Conservation (phyloP, 805 yeast species). For the Lipomyces kockii region DNA sequence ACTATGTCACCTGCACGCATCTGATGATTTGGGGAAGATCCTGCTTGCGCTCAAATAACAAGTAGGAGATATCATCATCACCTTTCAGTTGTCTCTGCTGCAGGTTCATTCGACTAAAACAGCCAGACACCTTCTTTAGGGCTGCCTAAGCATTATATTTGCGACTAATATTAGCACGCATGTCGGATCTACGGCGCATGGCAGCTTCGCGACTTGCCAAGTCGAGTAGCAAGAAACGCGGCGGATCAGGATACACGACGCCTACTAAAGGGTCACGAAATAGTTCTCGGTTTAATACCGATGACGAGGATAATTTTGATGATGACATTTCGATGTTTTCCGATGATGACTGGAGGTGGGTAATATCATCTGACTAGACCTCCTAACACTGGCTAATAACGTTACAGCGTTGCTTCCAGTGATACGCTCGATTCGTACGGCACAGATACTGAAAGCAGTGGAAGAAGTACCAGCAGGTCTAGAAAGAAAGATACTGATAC, state of each 20-base stretch:
- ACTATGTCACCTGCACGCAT: background rate
- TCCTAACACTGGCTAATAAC: background rate
- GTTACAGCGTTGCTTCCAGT: slow-evolving; percentile 17
- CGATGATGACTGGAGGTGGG: slow-evolving; percentile 35
- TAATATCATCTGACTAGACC: background rate
- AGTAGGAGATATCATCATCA: background rate
- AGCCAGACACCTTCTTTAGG: background rate
- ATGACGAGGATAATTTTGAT: slow-evolving; percentile 27
- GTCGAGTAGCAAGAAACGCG: slow-evolving; percentile 5
- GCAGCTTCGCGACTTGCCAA: slow-evolving; percentile 29
- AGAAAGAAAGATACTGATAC: slow-evolving; percentile 25
- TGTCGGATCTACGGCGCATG: slow-evolving; percentile 28
- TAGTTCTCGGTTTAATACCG: slow-evolving; percentile 12
- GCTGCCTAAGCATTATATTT: background rate
- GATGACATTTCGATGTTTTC: slow-evolving; percentile 27
- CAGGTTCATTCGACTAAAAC: background rate
- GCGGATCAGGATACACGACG: slow-evolving; percentile 4
- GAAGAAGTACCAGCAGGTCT: slow-evolving; percentile 20
- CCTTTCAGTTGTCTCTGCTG: too few relatives aligned
- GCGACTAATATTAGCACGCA: background rate
- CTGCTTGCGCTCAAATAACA: too few relatives aligned
- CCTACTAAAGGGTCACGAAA: slow-evolving; percentile 4
- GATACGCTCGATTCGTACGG: slow-evolving; percentile 30
- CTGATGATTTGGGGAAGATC: too few relatives aligned
- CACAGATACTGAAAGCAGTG: slow-evolving; percentile 17